Conservation (phyloP, 2,329 filamentous ascomycete species). For the Stachybotrys chlorohalonatus region DNA sequence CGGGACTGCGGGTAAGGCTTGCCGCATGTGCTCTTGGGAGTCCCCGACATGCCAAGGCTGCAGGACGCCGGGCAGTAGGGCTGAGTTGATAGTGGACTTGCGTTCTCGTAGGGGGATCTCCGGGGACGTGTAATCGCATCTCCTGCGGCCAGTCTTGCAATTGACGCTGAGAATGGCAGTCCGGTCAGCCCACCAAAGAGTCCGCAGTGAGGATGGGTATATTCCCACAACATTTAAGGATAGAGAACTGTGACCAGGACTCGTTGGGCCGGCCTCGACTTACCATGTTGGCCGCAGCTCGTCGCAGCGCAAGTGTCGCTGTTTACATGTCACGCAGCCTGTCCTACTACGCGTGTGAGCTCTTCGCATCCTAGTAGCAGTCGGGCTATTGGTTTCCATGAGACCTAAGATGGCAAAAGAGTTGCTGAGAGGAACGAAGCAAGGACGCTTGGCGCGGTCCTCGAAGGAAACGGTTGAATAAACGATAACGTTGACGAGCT, state of each 20-base stretch:
- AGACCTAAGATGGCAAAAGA: neutral
- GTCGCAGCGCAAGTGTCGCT: slow-evolving; percentile 10
- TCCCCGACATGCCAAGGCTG: slow-evolving; percentile 6
- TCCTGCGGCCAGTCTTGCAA: neutral
- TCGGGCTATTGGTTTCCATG: neutral
- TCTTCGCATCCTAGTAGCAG: neutral
- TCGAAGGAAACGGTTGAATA: neutral
- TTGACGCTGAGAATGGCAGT: slow-evolving; percentile 5
- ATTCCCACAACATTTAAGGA: neutral
- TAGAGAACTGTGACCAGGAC: neutral
- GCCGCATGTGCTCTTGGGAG: neutral
- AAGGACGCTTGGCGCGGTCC: too few species aligned
- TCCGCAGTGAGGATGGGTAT: too few species aligned
- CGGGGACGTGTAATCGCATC: slow-evolving; percentile 6
- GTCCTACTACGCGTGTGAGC: slow-evolving; percentile 10
- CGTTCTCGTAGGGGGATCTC: slow-evolving; percentile 9
- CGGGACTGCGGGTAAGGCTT: neutral
- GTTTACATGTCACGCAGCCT: slow-evolving; percentile 12
- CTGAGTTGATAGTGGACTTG: slow-evolving; percentile 1
- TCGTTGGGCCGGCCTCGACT: slow-evolving; percentile 4
- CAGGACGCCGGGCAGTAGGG: slow-evolving; percentile 10
- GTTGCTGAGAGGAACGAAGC: too few species aligned
- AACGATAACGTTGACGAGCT: neutral
- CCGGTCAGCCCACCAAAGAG: neutral
- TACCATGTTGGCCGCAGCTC: slow-evolving; percentile 10